Percentiles rank a stretch among this genome's conserved stretches.
Evolutionary conservation across 345 rosid species (phyloP).

Genomic region (Theobroma cacao): DNA sequence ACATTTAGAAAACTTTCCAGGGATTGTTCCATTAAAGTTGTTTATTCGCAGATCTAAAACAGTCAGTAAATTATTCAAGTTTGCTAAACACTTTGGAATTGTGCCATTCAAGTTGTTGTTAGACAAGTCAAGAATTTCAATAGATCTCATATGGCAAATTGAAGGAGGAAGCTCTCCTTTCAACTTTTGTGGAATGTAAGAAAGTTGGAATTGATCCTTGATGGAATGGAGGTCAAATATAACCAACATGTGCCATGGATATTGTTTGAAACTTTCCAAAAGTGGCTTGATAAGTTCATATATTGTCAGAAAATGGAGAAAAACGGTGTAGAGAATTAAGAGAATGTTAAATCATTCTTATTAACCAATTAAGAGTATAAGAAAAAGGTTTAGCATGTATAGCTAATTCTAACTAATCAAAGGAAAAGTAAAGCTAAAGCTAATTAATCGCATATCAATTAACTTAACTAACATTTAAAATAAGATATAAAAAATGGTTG

Average conservation of each 20-base stretch:
- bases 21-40: conserved; percentile 18
- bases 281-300: conserved; percentile 18
- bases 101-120: conserved; percentile 26
- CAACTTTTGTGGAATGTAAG: background rate
- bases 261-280: background rate
- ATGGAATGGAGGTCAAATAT: conserved; percentile 18
- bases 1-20: background rate
- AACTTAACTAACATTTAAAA: no score
- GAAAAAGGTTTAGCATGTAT: no score
- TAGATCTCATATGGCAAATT: conserved; percentile 6
- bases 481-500: no score
- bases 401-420: no score
- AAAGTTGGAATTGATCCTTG: conserved; percentile 4
- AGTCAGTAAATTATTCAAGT: background rate
- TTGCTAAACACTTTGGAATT: background rate
- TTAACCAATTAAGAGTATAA: no score
- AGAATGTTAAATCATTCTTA: no score
- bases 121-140: background rate
- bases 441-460: no score
- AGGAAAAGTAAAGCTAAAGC: no score
- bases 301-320: no score
- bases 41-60: conserved; percentile 14
- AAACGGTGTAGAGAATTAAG: no score
- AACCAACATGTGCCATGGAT: background rate
- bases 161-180: conserved; percentile 8